Base-by-base conservation (phyloP, 225 moss, liverwort and hornwort genomes). In the Pseudoscleropodium purum region DNA sequence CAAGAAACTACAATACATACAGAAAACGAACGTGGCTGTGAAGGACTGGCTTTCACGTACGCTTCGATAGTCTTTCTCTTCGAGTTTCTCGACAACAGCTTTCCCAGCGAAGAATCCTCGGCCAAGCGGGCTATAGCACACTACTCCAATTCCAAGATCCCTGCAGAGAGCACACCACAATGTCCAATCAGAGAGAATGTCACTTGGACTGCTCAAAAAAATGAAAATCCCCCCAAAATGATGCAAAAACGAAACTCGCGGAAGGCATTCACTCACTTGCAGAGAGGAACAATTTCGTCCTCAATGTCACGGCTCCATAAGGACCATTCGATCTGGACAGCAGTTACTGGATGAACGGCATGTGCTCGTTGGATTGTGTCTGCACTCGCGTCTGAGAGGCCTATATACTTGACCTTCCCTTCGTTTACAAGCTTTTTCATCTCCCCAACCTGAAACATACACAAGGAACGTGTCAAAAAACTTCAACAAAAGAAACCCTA, bases 351-450 rank as follows among this genome's bases (percentile, higher is more conserved):
- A 86, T 93, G 95, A 67, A 93, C 91, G 45, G 88, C 90, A 79
- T 93, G 92, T 72, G 95, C 93, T 87, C 93, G 92, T 81, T 68
- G 90, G 75, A 92, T 95, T 39, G 91, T 92, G 75, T 92, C 91
- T 51, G 78, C 91, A 86, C 81, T 95, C 54, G 93, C 90, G 15
- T 91, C 91, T 25, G 93, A 93, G 29, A 95, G 92, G 75, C 96
- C 97, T 17, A 94, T 56, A 70, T 96, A 92, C 85, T 95, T 97
- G 52, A 97, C 87, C 87, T 95, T 97, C 30, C 95, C 95, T 91
- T 95, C 95, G 68, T 95, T 91, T 27, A 94, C 95, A 36, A 95
- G 89, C 83, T 92, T 92, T 90, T 93, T 96, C 94, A 96, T 29
- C 86, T 92, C 96, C 29, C 93, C 91, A 13, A 96, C 89, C 92